Evolutionary conservation across 768 basidiomycete genomes (phyloP).

Genomic region (Lactarius tabidus): DNA sequence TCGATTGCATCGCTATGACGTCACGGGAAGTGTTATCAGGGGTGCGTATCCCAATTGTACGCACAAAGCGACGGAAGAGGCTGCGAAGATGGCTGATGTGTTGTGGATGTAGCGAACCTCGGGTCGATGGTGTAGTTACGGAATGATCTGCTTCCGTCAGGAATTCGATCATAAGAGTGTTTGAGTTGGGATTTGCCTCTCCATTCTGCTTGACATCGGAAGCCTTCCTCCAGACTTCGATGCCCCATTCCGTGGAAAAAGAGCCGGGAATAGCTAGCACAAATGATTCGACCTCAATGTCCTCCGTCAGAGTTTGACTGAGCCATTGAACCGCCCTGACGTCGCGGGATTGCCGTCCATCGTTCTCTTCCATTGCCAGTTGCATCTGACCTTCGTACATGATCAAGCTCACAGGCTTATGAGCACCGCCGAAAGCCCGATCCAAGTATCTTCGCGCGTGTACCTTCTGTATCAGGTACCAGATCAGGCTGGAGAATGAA

Average conservation of each 20-base stretch:
- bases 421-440: not conserved
- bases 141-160: not conserved
- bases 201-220: not conserved
- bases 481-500: conserved; percentile 10
- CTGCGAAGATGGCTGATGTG: no score
- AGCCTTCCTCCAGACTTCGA: not conserved
- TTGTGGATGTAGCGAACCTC: no score
- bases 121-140: no score
- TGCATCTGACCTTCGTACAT: conserved; percentile 12
- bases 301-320: not conserved
- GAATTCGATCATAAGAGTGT: not conserved
- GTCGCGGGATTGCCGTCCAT: not conserved
- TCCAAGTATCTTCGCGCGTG: not conserved
- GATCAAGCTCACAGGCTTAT: conserved; percentile 1
- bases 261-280: conserved; percentile 8
- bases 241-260: conserved; percentile 13
- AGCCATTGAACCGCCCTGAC: conserved; percentile 6
- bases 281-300: conserved; percentile 3
- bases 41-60: no score
- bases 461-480: not conserved
- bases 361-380: conserved; percentile 7
- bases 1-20: not conserved
- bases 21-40: not conserved
- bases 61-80: no score
- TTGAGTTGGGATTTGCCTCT: not conserved